Conservation (phyloP, 2,329 filamentous ascomycete species). For the Fulvia fulva region DNA sequence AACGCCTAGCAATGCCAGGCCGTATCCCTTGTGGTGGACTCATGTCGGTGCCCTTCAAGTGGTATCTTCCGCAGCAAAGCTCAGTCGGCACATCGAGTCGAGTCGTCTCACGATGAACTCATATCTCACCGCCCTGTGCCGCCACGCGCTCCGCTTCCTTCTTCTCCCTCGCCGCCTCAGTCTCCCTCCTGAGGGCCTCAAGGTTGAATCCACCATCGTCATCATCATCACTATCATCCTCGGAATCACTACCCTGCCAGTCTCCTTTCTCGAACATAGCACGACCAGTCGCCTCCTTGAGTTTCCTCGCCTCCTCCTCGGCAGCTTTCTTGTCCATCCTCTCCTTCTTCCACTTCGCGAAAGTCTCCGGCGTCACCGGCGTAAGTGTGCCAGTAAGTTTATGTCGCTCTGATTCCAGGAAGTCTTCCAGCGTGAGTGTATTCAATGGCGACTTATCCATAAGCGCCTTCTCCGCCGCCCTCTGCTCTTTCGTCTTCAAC, state of each 20-base stretch:
- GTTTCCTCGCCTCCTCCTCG: slow-evolving; percentile 81
- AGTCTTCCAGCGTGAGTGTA: slow-evolving; percentile 94
- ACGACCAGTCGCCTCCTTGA: slow-evolving; percentile 93
- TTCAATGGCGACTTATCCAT: slow-evolving; percentile 94
- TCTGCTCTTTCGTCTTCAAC: slow-evolving; percentile 95
- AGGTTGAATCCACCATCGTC: slow-evolving; percentile 69
- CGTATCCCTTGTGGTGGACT: too few species aligned
- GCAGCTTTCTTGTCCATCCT: slow-evolving; percentile 92
- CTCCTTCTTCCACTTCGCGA: slow-evolving; percentile 96
- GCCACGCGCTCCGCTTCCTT: slow-evolving; percentile 66
- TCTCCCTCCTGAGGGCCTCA: slow-evolving; percentile 77
- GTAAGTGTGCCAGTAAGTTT: slow-evolving; percentile 89
- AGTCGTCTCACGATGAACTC: neutral
- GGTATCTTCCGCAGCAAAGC: too few species aligned
- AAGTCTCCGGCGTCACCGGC: slow-evolving; percentile 86
- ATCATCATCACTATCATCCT: slow-evolving; percentile 55
- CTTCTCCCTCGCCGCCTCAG: slow-evolving; percentile 66
- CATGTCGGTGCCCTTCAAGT: too few species aligned
- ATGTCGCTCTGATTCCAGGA: slow-evolving; percentile 91
- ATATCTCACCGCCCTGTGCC: slow-evolving; percentile 12
- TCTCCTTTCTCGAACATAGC: slow-evolving; percentile 95
- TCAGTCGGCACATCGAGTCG: neutral
- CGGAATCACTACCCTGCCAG: slow-evolving; percentile 67
- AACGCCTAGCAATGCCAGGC: neutral
- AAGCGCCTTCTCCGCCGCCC: slow-evolving; percentile 89